Percentiles rank a stretch among this genome's conserved stretches.
These are phyloP conservation scores for Claviceps humidiphila DNA, from an alignment of 2,329 filamentous ascomycete species.

Conservation along the genomic window DNA sequence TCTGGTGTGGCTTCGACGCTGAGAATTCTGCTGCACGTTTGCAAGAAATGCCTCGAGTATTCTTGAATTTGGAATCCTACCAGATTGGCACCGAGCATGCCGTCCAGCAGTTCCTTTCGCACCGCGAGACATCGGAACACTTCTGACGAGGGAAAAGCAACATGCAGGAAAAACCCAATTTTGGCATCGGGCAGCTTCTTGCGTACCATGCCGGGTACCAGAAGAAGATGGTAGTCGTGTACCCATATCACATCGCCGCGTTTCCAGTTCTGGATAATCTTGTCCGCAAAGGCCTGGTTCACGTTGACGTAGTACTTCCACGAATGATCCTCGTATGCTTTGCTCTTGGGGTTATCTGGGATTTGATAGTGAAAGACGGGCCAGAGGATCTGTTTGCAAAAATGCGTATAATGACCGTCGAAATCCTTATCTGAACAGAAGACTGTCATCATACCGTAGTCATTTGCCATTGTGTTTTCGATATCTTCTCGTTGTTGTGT, in stretches of 20 bases:
- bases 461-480: conserved; percentile 63
- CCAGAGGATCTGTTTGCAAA: conserved; percentile 96
- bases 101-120: conserved; percentile 75
- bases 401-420: conserved; percentile 87
- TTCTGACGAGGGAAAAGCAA: conserved; percentile 90
- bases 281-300: conserved; percentile 86
- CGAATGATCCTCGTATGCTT: conserved; percentile 92
- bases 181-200: conserved; percentile 84
- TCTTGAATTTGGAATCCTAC: conserved; percentile 90
- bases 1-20: conserved; percentile 82
- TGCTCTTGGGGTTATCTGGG: conserved; percentile 94
- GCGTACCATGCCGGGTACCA: conserved; percentile 81
- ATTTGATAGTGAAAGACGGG: conserved; percentile 98
- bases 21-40: conserved; percentile 85
- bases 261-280: conserved; percentile 85
- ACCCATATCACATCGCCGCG: conserved; percentile 87
- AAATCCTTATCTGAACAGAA: conserved; percentile 86
- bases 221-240: conserved; percentile 85
- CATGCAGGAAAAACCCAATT: conserved; percentile 92
- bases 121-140: conserved; percentile 86
- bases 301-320: conserved; percentile 90
- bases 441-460: conserved; percentile 72
- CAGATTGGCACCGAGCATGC: conserved; percentile 84
- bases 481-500: conserved; percentile 70
- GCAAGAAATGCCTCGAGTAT: conserved; percentile 86